Conservation (phyloP, 2,329 filamentous ascomycete genomes). For the Aureobasidium sp. region DNA sequence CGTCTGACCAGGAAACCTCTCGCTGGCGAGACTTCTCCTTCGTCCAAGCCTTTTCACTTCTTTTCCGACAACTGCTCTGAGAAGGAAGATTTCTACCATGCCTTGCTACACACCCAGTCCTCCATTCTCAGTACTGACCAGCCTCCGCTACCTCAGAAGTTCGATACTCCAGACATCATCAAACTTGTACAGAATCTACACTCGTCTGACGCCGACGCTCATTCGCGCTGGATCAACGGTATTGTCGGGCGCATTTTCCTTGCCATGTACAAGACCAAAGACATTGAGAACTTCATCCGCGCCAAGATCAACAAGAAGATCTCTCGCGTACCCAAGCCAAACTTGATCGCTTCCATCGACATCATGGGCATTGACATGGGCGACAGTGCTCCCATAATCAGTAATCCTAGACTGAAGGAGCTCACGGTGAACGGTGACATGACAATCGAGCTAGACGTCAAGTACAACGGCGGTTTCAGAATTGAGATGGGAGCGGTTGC, state of each 20-base stretch:
- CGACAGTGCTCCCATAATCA: constrained; percentile 78
- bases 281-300: constrained; percentile 69
- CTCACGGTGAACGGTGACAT: constrained; percentile 88
- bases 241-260: constrained; percentile 83
- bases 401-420: constrained; percentile 79
- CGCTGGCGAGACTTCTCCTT: constrained; percentile 44
- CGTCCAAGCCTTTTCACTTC: constrained; percentile 80
- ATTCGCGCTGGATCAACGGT: constrained; percentile 91
- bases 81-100: constrained; percentile 98
- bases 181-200: constrained; percentile 83
- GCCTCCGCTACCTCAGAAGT: constrained; percentile 63
- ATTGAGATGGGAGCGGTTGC: constrained; percentile 89
- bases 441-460: constrained; percentile 75
- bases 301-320: constrained; percentile 95
- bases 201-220: constrained; percentile 80
- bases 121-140: constrained; percentile 51
- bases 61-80: constrained; percentile 94
- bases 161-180: constrained; percentile 80
- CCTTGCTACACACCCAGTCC: constrained; percentile 76
- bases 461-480: constrained; percentile 81
- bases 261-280: constrained; percentile 73
- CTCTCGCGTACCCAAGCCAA: constrained; percentile 81
- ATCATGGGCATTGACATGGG: constrained; percentile 79
- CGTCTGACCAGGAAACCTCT: constrained; percentile 61
- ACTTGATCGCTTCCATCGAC: constrained; percentile 78